A percentile compares a stretch with the other conserved stretches of the same genome.
Evolutionary conservation across 805 yeast species (phyloP).

Genomic region (Yueomyces sp.): DNA sequence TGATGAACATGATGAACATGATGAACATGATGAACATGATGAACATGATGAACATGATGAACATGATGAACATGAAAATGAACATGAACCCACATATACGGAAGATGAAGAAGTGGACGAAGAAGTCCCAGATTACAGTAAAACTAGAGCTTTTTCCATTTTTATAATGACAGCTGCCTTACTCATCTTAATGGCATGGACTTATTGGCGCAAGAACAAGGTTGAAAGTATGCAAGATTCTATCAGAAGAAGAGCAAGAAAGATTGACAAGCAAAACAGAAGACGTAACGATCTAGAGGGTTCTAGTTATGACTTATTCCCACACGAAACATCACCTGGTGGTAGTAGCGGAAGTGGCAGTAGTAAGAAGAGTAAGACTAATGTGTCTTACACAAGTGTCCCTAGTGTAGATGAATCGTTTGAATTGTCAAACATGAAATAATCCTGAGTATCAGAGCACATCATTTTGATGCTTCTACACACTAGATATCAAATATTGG

Average conservation of each 20-base stretch:
- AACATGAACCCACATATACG: background rate
- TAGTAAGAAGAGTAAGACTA: background rate
- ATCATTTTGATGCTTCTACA: too few relatives aligned
- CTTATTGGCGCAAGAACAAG: too few relatives aligned
- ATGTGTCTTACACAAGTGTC: conserved; percentile 1
- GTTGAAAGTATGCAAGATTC: too few relatives aligned
- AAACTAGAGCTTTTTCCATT: too few relatives aligned
- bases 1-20: conserved; percentile 2
- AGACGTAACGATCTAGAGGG: background rate
- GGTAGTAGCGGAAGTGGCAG: background rate
- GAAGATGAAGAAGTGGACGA: background rate
- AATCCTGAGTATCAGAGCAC: too few relatives aligned
- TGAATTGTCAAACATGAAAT: conserved; percentile 4
- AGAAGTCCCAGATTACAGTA: too few relatives aligned
- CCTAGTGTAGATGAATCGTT: conserved; percentile 13
- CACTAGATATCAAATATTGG: too few relatives aligned
- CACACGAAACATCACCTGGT: background rate
- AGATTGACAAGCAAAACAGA: background rate
- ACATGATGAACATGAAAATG: background rate
- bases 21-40: conserved; percentile 7
- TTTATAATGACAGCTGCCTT: too few relatives aligned
- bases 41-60: background rate
- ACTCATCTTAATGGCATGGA: background rate
- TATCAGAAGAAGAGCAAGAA: background rate
- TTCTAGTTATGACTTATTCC: too few relatives aligned